A percentile compares a stretch with the other conserved stretches of the same genome.
phyloP scores from a whole-genome alignment of 2,329 filamentous ascomycete species.

The Talaromyces amestolkiae region DNA sequence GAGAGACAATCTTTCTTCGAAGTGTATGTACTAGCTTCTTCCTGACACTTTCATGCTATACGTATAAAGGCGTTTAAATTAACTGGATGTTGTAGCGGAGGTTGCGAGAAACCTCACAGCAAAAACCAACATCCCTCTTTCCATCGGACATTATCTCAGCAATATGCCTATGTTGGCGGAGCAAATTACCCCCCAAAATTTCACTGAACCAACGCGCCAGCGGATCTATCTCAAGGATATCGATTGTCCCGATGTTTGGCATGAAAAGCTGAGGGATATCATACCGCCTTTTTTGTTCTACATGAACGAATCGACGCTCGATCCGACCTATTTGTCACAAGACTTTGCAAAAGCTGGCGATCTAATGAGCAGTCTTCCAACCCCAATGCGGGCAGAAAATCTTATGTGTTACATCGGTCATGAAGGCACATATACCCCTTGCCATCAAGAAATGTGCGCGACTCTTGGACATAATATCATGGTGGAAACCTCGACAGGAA shows the following conservation, averaged over 20 bases:
- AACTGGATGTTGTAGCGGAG: slow-evolving; percentile 59
- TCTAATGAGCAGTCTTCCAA: slow-evolving; percentile 87
- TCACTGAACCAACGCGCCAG: slow-evolving; percentile 74
- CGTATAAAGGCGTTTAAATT: background rate
- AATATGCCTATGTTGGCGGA: slow-evolving; percentile 81
- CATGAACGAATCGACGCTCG: slow-evolving; percentile 73
- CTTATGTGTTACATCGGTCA: slow-evolving; percentile 98
- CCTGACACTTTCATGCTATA: background rate
- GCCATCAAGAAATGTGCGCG: slow-evolving; percentile 96
- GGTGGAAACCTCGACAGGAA: slow-evolving; percentile 76
- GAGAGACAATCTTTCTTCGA: slow-evolving; percentile 71
- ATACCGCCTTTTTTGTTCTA: slow-evolving; percentile 86
- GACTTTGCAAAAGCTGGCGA: slow-evolving; percentile 75
- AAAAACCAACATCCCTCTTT: slow-evolving; percentile 75
- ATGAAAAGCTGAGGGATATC: slow-evolving; percentile 70
- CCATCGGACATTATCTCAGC: slow-evolving; percentile 83
- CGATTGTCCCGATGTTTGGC: slow-evolving; percentile 87
- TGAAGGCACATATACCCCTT: slow-evolving; percentile 93
- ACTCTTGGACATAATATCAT: slow-evolving; percentile 96
- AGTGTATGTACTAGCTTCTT: slow-evolving; percentile 55
- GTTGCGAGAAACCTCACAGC: slow-evolving; percentile 76
- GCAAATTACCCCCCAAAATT: slow-evolving; percentile 74
- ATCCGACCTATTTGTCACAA: slow-evolving; percentile 54
- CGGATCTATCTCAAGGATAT: slow-evolving; percentile 96
- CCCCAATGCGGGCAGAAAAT: slow-evolving; percentile 87